Evolutionary conservation across 495 filamentous ascomycete genomes (phyloP), one percentile per base, ranked within the genome.

Genomic region (Talaromyces liani): DNA sequence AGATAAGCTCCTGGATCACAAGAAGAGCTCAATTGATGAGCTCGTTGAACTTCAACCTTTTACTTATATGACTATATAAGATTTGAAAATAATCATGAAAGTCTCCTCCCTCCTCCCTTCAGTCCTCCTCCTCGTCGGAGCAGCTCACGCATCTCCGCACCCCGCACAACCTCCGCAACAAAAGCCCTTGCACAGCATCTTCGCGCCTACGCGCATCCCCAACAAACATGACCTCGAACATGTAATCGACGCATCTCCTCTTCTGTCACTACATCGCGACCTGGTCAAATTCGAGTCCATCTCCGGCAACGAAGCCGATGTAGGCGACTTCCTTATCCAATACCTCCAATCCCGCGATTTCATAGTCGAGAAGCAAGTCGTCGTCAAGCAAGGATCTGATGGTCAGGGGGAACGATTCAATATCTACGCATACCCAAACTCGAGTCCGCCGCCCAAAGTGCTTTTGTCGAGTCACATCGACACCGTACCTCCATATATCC

Each of bases 391-490:
- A 45, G 25, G 53, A 31, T 12, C 36, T 12, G 14, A 41, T 16
- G 36, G 36, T 16, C 39, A 22, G 34, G 61, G 78, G n/a, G 67
- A 75, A 9, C 77, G 89, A 27, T 86, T 86, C 71, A 97, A 98
- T 69, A 79, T 98, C 64, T 81, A 93, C 47, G 93, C 93, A 22
- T 92, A 90, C 75, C 80, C 85, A 0, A 80, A 84, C 9, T 75
- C 77, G 25, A 78, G 79, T 6, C 69, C 79, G 10, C 14, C 60
- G 1, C 89, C 91, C 0, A 79, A 82, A 47, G 80, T 90, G 4
- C 84, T 98, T 22, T 75, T 96, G 3, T 84, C 88, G 16, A 89
- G 85, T 62, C 92, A 96, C 69, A 85, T 94, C 58, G 87, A 91
- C 57, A 85, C 82, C 16, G 79, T 90, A 33, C 86, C 86, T 0